Evolutionary conservation across 2,329 filamentous ascomycete species (phyloP), one percentile per base, ranked within the genome.

Genomic region (Allantophomopsis cytisporea): DNA sequence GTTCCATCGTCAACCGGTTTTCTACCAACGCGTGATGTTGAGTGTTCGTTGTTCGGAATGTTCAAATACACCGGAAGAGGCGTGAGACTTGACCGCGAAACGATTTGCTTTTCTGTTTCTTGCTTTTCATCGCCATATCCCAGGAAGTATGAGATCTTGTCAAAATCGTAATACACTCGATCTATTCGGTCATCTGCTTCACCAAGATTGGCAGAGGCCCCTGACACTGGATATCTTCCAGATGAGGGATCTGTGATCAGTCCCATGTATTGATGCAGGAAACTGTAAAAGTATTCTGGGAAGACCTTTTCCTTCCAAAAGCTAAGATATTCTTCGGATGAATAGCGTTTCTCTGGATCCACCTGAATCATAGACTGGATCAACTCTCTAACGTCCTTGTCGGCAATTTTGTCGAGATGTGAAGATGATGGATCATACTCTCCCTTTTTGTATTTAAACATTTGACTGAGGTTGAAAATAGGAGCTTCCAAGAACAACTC

Each of bases 181-280:
- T 96, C 86, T 52, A 98, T 96, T 33, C 91, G 76, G 48, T 95
- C 87, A 58, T 98, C 91, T 1, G 87, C 79, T 58, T 95, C 87
- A 43, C 83, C 83, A 39, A 88, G 67, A 52, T 88, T 93, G 46
- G 73, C 76, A 3, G 69, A 63, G 10, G 75, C 69, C 1, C 81
- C 74, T 8, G 80, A 80, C 33, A 85, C 71, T 10, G 79, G 73
- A 39, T 73, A 78, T 47, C 82, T 80, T 1, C 85, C 86, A 1
- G 85, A 84, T 0, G 82, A 84, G 0, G 88, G 83, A 55, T 96
- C 87, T 4, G 91, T 96, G 45, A 98, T 84, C 40, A 94, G 73
- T 49, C 85, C 84, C 86, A 98, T 95, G 55, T 98, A 94, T 52
- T 95, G 88, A 56, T 98, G 91, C 23, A 98, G 68, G 55, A 98